Evolutionary conservation across 805 yeast genomes (phyloP).

Genomic region (Cephaloascus fragrans): DNA sequence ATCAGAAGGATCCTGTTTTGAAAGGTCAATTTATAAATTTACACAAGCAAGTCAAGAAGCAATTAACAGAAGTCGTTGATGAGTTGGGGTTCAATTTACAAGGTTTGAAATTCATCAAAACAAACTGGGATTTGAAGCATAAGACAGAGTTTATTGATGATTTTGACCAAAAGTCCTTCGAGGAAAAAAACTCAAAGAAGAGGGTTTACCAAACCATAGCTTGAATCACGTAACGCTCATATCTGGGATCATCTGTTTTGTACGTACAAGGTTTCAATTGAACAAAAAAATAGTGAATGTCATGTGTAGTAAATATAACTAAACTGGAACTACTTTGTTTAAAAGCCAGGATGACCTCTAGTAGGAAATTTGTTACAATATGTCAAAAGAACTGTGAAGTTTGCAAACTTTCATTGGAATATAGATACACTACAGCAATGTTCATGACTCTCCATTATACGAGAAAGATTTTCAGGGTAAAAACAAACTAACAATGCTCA

Average conservation of each 20-base stretch:
- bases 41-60: constrained; percentile 48
- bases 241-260: too few relatives aligned
- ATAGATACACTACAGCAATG: too few relatives aligned
- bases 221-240: constrained; percentile 5
- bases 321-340: too few relatives aligned
- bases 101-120: constrained; percentile 65
- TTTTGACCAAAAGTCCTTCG: constrained; percentile 41
- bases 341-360: too few relatives aligned
- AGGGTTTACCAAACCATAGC: constrained; percentile 57
- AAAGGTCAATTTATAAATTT: constrained; percentile 58
- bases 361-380: too few relatives aligned
- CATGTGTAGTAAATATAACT: too few relatives aligned
- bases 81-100: constrained; percentile 79
- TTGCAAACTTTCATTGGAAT: too few relatives aligned
- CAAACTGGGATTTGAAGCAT: constrained; percentile 74
- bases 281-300: not conserved
- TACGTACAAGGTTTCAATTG: too few relatives aligned
- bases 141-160: constrained; percentile 66
- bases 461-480: too few relatives aligned
- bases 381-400: too few relatives aligned
- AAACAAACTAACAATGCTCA: too few relatives aligned
- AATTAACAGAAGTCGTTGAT: constrained; percentile 39
- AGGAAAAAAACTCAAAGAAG: constrained; percentile 53
- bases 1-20: constrained; percentile 53
- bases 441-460: too few relatives aligned